Conservation (phyloP, 306 rosid species). For the Rubus idaeus region DNA sequence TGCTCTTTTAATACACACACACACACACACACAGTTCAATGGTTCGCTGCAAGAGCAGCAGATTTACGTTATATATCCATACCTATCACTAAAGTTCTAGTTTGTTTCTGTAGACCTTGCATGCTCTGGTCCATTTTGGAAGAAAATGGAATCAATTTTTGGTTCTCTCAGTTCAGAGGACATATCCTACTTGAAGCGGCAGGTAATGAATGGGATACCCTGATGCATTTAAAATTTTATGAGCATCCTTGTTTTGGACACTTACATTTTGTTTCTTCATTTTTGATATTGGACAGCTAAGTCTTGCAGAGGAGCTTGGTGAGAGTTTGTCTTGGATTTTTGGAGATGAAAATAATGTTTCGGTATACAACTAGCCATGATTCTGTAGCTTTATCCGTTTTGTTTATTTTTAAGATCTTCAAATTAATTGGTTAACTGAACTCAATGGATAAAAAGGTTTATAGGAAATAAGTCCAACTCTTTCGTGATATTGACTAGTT, state of each 20-base stretch:
- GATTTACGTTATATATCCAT: constrained; percentile 8
- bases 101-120: constrained; percentile 56
- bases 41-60: constrained; percentile 7
- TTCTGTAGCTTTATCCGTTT: constrained; percentile 22
- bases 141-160: constrained; percentile 68
- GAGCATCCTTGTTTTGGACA: constrained; percentile 6
- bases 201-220: constrained; percentile 51
- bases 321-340: constrained; percentile 56
- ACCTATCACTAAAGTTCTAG: constrained; percentile 31
- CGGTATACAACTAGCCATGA: constrained; percentile 44
- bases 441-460: constrained; percentile 10
- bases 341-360: constrained; percentile 50
- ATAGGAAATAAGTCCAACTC: constrained; percentile 9
- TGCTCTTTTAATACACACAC: constrained; percentile 11
- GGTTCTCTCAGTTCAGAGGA: constrained; percentile 63
- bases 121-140: constrained; percentile 78
- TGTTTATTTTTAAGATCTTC: constrained; percentile 23
- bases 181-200: constrained; percentile 66
- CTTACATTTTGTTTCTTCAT: constrained; percentile 26
- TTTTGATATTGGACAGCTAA: constrained; percentile 51
- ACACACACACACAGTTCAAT: not conserved
- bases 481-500: constrained; percentile 21
- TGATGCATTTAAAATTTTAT: constrained; percentile 18
- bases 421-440: constrained; percentile 12
- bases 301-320: constrained; percentile 60